Conservation (phyloP, 441 rosid species). For the Euphorbia celastroides region DNA sequence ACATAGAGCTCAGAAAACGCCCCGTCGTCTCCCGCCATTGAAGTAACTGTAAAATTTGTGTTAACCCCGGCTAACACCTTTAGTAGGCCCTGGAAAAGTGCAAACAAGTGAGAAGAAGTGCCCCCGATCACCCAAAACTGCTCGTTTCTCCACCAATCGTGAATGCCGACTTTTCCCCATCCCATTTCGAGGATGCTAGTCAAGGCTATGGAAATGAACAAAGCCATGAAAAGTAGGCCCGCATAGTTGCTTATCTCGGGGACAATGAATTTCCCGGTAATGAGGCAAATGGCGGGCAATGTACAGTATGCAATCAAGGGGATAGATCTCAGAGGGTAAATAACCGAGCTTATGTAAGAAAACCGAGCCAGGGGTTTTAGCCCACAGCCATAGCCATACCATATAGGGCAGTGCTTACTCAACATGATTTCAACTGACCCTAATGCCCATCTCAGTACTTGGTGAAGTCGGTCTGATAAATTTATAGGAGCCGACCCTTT, state of each 20-base stretch:
- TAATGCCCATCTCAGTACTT: slow-evolving; percentile 98
- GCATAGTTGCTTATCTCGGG: slow-evolving; percentile 98
- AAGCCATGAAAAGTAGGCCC: slow-evolving; percentile 76
- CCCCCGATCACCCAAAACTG: slow-evolving; percentile 99
- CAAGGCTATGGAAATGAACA: slow-evolving; percentile 81
- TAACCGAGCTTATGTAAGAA: slow-evolving; percentile 84
- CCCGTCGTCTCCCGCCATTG: slow-evolving; percentile 91
- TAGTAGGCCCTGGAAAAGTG: slow-evolving; percentile 92
- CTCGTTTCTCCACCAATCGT: slow-evolving; percentile 99
- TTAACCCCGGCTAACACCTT: slow-evolving; percentile 91
- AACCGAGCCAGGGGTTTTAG: slow-evolving; percentile 84
- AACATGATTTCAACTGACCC: slow-evolving; percentile 97
- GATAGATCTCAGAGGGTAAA: slow-evolving; percentile 90
- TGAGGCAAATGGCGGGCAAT: slow-evolving; percentile 92
- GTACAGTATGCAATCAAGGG: slow-evolving; percentile 87
- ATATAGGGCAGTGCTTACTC: slow-evolving; percentile 95
- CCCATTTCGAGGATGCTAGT: slow-evolving; percentile 94
- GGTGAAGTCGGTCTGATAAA: slow-evolving; percentile 95
- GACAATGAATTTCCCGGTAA: slow-evolving; percentile 93
- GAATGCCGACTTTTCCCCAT: slow-evolving; percentile 95
- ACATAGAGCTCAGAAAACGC: slow-evolving; percentile 88
- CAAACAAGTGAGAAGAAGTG: slow-evolving; percentile 81
- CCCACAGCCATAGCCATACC: slow-evolving; percentile 98
- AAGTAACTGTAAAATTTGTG: slow-evolving; percentile 94
- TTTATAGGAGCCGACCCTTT: slow-evolving; percentile 99